phyloP scores from a whole-genome alignment of 1,284 basidiomycete species.

The Coniferiporia weirii region DNA sequence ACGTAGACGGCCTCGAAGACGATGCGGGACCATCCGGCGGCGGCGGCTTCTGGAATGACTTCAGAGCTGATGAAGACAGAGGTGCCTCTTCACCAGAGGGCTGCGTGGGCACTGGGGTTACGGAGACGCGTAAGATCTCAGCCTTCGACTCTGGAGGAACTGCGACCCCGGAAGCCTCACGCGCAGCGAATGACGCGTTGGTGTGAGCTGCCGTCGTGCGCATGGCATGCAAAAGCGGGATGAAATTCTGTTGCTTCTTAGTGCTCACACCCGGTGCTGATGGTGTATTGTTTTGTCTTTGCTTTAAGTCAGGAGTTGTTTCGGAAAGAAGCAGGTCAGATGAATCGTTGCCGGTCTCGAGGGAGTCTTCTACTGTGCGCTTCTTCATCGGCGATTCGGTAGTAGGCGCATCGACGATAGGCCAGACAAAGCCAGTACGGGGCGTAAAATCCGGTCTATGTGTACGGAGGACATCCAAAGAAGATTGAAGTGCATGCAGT shows the following conservation, averaged over 20 bases:
- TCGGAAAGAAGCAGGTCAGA: conserved; percentile 3
- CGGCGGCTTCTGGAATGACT: conserved; percentile 36
- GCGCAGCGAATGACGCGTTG: conserved; percentile 39
- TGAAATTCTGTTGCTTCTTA: conserved; percentile 61
- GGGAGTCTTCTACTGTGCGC: conserved; percentile 34
- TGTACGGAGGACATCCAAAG: conserved; percentile 61
- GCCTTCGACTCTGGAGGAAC: conserved; percentile 35
- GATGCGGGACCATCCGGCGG: conserved; percentile 20
- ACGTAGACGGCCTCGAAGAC: conserved; percentile 37
- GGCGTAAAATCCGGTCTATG: conserved; percentile 74
- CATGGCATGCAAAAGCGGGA: conserved; percentile 70
- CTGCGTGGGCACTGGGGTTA: conserved; percentile 47
- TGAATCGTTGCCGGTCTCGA: conserved; percentile 1
- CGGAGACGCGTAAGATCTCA: conserved; percentile 34
- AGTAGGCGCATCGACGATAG: conserved; percentile 53
- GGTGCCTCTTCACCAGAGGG: conserved; percentile 36
- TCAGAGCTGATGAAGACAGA: conserved; percentile 37
- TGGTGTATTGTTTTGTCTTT: conserved; percentile 17
- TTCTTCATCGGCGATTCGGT: conserved; percentile 36
- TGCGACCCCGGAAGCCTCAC: conserved; percentile 29
- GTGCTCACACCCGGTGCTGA: conserved; percentile 14
- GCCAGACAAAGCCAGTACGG: conserved; percentile 76
- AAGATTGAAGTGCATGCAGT: conserved; percentile 65
- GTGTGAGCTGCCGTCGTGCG: conserved; percentile 66
- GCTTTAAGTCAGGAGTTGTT: conserved; percentile 16